Evolutionary conservation across 768 basidiomycete species (phyloP).

Genomic region (Paxillus rubicundulus): DNA sequence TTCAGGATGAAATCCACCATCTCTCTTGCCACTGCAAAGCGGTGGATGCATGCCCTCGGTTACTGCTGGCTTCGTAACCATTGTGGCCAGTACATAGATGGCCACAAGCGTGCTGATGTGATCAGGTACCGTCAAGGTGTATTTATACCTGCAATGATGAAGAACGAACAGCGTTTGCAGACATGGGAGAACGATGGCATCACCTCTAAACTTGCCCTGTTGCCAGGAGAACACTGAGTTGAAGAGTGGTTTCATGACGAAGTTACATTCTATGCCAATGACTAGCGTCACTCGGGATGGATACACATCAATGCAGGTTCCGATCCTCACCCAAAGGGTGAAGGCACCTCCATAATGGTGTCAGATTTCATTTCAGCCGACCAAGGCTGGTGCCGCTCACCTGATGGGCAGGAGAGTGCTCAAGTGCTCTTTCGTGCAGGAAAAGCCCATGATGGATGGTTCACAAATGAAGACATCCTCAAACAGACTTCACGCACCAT

Average conservation of each 20-base stretch:
- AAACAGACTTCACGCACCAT: too few species aligned
- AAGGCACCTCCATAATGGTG: slow-evolving; percentile 35
- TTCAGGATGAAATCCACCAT: slow-evolving; percentile 18
- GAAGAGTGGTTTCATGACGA: slow-evolving; percentile 40
- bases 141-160: slow-evolving; percentile 20
- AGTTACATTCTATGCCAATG: slow-evolving; percentile 40
- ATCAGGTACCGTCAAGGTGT: slow-evolving; percentile 22
- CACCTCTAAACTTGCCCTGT: slow-evolving; percentile 23
- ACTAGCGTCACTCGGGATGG: slow-evolving; percentile 17
- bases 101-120: slow-evolving; percentile 20
- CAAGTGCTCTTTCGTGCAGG: too few species aligned
- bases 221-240: background rate
- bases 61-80: slow-evolving; percentile 19
- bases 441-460: background rate
- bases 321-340: slow-evolving; percentile 32
- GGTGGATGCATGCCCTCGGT: slow-evolving; percentile 35
- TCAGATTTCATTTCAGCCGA: slow-evolving; percentile 36
- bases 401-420: slow-evolving; percentile 14
- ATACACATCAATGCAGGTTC: slow-evolving; percentile 13
- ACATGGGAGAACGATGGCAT: slow-evolving; percentile 31
- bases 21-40: slow-evolving; percentile 30
- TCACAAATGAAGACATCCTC: too few species aligned
- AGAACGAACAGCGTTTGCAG: slow-evolving; percentile 15
- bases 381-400: slow-evolving; percentile 22
- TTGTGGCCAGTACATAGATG: slow-evolving; percentile 23